phyloP scores from a whole-genome alignment of 768 basidiomycete species.

The Boletus rubroflammeus region DNA sequence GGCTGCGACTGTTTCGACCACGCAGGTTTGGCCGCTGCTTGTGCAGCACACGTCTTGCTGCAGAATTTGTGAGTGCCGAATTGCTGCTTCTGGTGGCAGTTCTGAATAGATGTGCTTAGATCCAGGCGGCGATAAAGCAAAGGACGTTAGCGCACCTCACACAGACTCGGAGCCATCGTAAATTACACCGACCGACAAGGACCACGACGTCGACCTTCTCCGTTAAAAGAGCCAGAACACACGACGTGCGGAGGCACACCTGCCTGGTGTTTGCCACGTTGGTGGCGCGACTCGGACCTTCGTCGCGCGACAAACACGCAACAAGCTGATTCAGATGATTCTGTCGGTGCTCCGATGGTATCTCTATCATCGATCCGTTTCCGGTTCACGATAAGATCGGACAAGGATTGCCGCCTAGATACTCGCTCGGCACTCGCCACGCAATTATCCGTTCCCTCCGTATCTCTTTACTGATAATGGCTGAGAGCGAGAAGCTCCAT shows the following conservation, averaged over 20 bases:
- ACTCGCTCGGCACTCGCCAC: neutral
- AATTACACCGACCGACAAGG: constrained; percentile 11
- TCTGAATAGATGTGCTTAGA: constrained; percentile 31
- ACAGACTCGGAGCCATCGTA: constrained; percentile 27
- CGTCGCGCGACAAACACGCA: constrained; percentile 2
- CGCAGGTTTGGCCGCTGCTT: constrained; percentile 30
- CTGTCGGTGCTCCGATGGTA: neutral
- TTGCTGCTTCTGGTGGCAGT: constrained; percentile 55
- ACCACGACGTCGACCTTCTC: constrained; percentile 2
- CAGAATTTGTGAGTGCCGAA: constrained; percentile 53
- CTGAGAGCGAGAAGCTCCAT: constrained; percentile 23
- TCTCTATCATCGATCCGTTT: constrained; percentile 13
- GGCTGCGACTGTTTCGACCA: constrained; percentile 12
- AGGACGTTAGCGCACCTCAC: constrained; percentile 24
- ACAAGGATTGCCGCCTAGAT: neutral
- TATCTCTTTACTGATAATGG: constrained; percentile 18
- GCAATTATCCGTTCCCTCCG: constrained; percentile 10
- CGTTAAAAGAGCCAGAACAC: constrained; percentile 11
- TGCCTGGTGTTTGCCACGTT: constrained; percentile 29
- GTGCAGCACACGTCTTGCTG: constrained; percentile 50
- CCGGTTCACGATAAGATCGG: constrained; percentile 17
- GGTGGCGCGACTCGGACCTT: constrained; percentile 7
- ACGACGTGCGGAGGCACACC: constrained; percentile 1
- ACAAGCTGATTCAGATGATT: neutral
- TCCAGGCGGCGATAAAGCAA: constrained; percentile 1